phyloP scores from a whole-genome alignment of 257 asterid species.

The Gentiana macrophylla region DNA sequence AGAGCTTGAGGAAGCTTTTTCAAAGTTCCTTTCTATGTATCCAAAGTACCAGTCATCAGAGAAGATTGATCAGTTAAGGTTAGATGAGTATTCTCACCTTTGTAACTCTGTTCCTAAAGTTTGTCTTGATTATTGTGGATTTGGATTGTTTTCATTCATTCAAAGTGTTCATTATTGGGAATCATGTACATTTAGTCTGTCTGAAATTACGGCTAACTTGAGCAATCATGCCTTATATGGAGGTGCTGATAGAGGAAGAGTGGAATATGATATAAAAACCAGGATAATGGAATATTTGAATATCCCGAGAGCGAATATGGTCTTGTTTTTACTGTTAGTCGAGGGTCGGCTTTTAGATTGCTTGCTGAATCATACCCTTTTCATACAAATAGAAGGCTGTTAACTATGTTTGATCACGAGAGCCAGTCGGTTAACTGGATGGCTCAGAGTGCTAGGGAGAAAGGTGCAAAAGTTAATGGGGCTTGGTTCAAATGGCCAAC shows the following conservation, averaged over 20 bases:
- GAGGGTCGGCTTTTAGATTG: slow-evolving; percentile 91
- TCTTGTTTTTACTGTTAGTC: slow-evolving; percentile 94
- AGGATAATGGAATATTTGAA: slow-evolving; percentile 92
- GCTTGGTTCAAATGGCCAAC: slow-evolving; percentile 99
- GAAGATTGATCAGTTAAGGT: slow-evolving; percentile 83
- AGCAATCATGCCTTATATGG: slow-evolving; percentile 97
- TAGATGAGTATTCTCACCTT: slow-evolving; percentile 80
- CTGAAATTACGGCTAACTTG: slow-evolving; percentile 93
- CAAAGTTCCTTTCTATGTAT: slow-evolving; percentile 84
- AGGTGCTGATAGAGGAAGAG: slow-evolving; percentile 75
- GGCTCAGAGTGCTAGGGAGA: slow-evolving; percentile 93
- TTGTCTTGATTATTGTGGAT: slow-evolving; percentile 96
- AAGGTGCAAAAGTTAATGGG: slow-evolving; percentile 90
- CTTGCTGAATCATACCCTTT: slow-evolving; percentile 96
- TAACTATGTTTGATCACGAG: slow-evolving; percentile 98
- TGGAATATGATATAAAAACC: slow-evolving; percentile 77
- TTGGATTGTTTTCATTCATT: slow-evolving; percentile 89
- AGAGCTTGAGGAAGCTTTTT: slow-evolving; percentile 54
- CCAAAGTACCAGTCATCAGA: slow-evolving; percentile 79
- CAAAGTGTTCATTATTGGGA: slow-evolving; percentile 96
- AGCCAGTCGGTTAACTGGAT: slow-evolving; percentile 96
- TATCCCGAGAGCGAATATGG: slow-evolving; percentile 92
- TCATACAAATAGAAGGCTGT: slow-evolving; percentile 79
- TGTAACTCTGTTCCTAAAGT: slow-evolving; percentile 57
- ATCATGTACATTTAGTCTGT: slow-evolving; percentile 82